phyloP scores from a whole-genome alignment of 768 basidiomycete species.

The Leccinum subgranulosum region DNA sequence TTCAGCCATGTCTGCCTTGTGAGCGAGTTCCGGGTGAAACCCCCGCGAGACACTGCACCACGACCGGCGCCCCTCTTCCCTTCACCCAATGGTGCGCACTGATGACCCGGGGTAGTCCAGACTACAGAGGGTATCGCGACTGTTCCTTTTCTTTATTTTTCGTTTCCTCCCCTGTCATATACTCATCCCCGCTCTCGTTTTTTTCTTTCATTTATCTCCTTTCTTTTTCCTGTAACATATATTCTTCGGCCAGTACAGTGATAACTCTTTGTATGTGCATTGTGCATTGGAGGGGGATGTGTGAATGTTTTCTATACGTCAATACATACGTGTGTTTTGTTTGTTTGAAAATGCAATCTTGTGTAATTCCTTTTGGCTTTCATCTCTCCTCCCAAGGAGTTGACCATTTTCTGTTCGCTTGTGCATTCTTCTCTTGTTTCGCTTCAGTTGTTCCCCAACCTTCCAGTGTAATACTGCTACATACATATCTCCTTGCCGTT shows the following conservation, averaged over 20 bases:
- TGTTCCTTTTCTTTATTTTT: not conserved
- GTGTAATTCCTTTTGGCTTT: conserved; percentile 10
- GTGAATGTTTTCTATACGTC: conserved; percentile 15
- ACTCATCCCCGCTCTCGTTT: conserved; percentile 9
- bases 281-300: conserved; percentile 20
- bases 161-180: not conserved
- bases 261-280: conserved; percentile 8
- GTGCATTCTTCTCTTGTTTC: not conserved
- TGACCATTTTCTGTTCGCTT: not conserved
- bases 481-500: not conserved
- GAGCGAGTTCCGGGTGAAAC: conserved; percentile 77
- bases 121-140: conserved; percentile 6
- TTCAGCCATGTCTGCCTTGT: conserved; percentile 69
- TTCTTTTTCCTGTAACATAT: conserved; percentile 25
- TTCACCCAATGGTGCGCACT: conserved; percentile 36
- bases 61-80: conserved; percentile 40
- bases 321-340: conserved; percentile 16
- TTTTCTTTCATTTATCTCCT: conserved; percentile 24
- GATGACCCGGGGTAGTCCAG: conserved; percentile 1
- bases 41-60: conserved; percentile 48
- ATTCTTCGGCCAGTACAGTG: conserved; percentile 26
- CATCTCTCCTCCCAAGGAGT: not conserved
- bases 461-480: not conserved
- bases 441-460: not conserved
- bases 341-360: conserved; percentile 13